Base-by-base conservation (phyloP, 192 early-diverging fungal species). In the Podochytrium sp. region DNA sequence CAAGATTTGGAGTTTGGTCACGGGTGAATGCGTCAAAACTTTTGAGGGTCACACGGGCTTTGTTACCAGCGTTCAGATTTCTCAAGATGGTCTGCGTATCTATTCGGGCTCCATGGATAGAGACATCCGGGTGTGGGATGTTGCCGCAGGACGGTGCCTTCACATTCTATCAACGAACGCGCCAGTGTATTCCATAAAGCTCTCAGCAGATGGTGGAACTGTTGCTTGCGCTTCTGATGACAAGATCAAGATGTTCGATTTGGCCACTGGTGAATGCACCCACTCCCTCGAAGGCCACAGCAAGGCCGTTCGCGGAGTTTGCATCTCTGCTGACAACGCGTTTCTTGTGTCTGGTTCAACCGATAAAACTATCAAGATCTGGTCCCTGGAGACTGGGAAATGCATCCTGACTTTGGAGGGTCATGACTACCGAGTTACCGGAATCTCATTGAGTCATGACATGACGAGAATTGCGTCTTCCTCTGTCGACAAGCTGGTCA, bases 101-200 rank as follows among this genome's bases (percentile, higher is more conserved):
- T 20, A 70, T 14, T 69, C 65, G 14, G 74, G 74, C 23, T 42
- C 55, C 27, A 41, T 6, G 32, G 74, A 76, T 57, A 76, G n/a
- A 20, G 51, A 58, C 23, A 59, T 65, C 10, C 62, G 61, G 39
- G 43, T 76, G 35, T 76, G 75, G 75, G 73, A 68, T 34, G 30
- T 49, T 25, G 47, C 42, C 25, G 51, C 20, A 23, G 62, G 41
- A 2, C 33, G 43, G 7, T 63, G 61, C 35, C 42, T 38, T n/a
- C 49, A 52, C 27, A 32, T 51, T 35, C 34, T 74, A 2, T n/a
- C 40, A 30, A 67, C n/a, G 4, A 47, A 37, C 37, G 57, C 62
- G 3, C 38, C 60, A 4, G 42, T 73, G 3, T 34, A 51, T 4
- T 51, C 47, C 14, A 51, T 55, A 55, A 27, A 18, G 23, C 5